Base-by-base conservation (phyloP, 148 eudicot species). In the Vaccinium vitisidaea region DNA sequence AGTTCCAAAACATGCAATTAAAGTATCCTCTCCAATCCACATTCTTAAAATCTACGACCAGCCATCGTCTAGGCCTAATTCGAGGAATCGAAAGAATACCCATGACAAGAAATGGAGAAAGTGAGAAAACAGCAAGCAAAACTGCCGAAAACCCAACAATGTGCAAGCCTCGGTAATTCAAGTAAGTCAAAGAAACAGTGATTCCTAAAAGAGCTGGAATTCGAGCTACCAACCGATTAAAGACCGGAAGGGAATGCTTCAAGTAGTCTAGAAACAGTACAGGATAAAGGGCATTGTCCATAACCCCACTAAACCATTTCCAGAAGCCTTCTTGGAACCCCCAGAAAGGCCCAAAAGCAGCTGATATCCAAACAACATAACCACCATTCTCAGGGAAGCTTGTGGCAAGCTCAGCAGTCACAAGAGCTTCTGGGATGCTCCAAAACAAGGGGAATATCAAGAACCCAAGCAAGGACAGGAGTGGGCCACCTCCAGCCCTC, bases 301-400 rank as follows among this genome's bases (percentile, higher is more conserved):
- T 93, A 5, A 92, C 98, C 74, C 98, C 98, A 85, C 98, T 93
- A 80, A 93, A 89, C 94, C 94, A 94, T 79, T 94, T 94, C 95
- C 94, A 93, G 71, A 91, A 90, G 36, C 95, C 98, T 85, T 91
- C 92, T 83, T 92, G 95, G 56, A 92, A 94, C 25, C 98, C 98
- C 98, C 98, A 94, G 83, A 93, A 93, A 39, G 91, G 92, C 54
- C 98, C 98, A 86, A 94, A 94, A 87, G 95, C 95, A 7, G 92
- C 82, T 23, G 92, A 85, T 39, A 92, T 88, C 98, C 98, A 94
- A 65, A 94, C 87, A 11, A 94, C 98, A 87, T 92, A 94, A 48
- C 98, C 95, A 16, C 98, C 98, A 83, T 94, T 93, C 82, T 88
- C 88, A 43, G 98, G 98, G 91, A 90, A 94, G 48, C 90, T 83